Evolutionary conservation across 2,329 filamentous ascomycete genomes (phyloP).

Genomic region (Penicillium brasilianum): DNA sequence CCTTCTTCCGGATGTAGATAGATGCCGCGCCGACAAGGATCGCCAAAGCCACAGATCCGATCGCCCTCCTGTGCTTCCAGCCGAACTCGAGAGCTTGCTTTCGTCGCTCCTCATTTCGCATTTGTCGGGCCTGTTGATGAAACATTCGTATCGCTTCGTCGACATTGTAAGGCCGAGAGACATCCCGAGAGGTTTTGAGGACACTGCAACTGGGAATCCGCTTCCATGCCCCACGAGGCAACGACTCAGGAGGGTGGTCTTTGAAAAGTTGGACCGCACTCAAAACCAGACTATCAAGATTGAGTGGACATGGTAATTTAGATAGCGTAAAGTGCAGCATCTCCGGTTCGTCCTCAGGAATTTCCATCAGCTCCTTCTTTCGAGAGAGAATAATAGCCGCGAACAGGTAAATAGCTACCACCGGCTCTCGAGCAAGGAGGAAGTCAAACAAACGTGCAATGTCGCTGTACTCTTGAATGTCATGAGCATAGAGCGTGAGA

Average conservation of each 20-base stretch:
- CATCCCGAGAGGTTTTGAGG: conserved; percentile 76
- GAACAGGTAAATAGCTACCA: conserved; percentile 89
- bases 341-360: conserved; percentile 81
- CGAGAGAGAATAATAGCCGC: conserved; percentile 83
- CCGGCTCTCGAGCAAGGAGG: conserved; percentile 83
- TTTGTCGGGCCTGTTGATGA: conserved; percentile 70
- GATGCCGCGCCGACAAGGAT: conserved; percentile 71
- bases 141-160: conserved; percentile 72
- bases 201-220: conserved; percentile 76
- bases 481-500: conserved; percentile 94
- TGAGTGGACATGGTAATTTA: conserved; percentile 79
- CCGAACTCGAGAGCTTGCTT: conserved; percentile 58
- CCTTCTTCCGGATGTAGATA: conserved; percentile 64
- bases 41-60: conserved; percentile 65
- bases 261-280: conserved; percentile 68
- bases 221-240: conserved; percentile 70
- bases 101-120: conserved; percentile 68
- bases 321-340: conserved; percentile 89
- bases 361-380: conserved; percentile 81
- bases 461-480: conserved; percentile 85
- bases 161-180: conserved; percentile 61
- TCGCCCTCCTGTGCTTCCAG: conserved; percentile 70
- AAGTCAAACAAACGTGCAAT: conserved; percentile 94
- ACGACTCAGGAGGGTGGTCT: conserved; percentile 70
- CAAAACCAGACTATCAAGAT: conserved; percentile 77